phyloP scores from a whole-genome alignment of 768 basidiomycete genomes.

The Strobilomyces confusus region DNA sequence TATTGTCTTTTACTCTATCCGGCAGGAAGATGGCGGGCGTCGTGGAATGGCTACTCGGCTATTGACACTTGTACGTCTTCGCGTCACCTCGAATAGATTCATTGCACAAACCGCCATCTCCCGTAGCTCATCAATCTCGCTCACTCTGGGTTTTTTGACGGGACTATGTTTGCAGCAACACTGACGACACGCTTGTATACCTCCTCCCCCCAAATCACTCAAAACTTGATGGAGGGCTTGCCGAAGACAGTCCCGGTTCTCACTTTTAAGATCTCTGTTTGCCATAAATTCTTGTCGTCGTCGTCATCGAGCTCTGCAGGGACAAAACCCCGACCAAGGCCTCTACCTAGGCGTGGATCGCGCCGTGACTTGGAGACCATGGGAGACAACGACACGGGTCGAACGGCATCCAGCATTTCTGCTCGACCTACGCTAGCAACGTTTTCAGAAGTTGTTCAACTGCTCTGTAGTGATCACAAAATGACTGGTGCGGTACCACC shows the following conservation, averaged over 20 bases:
- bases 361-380: conserved; percentile 6
- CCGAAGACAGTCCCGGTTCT: conserved; percentile 33
- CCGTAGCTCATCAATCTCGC: conserved; percentile 40
- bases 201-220: conserved; percentile 25
- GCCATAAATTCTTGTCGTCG: conserved; percentile 37
- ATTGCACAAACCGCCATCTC: not conserved
- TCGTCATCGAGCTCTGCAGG: conserved; percentile 11
- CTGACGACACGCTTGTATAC: conserved; percentile 35
- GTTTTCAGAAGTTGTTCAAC: conserved; percentile 28
- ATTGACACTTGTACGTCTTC: conserved; percentile 27
- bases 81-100: not conserved
- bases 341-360: conserved; percentile 28
- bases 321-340: conserved; percentile 30
- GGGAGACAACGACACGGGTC: conserved; percentile 9
- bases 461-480: conserved; percentile 15
- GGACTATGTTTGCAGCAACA: conserved; percentile 32
- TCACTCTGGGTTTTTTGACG: conserved; percentile 36
- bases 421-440: conserved; percentile 24
- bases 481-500: conserved; percentile 3
- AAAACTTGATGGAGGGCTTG: conserved; percentile 37
- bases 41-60: conserved; percentile 35
- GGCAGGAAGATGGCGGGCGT: conserved; percentile 29
- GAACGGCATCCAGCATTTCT: conserved; percentile 19
- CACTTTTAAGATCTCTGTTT: conserved; percentile 42
- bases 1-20: conserved; percentile 38